These are phyloP conservation scores for Kodamaea kaohsiungensis DNA, from an alignment of 805 yeast genomes.

Conservation along the genomic window DNA sequence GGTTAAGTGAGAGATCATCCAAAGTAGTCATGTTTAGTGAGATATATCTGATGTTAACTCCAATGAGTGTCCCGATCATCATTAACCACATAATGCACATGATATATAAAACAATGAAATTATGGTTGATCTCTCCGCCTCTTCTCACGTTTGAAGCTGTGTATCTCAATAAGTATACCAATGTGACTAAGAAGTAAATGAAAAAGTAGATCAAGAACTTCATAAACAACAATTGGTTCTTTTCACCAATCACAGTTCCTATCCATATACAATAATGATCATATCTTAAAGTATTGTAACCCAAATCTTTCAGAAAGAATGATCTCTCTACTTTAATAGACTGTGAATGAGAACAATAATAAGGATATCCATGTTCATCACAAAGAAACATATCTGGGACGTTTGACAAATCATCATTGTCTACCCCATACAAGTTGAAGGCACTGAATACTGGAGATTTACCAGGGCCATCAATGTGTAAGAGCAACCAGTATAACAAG, in stretches of 20 bases:
- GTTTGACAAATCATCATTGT: slow-evolving; percentile 21
- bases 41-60: slow-evolving; percentile 48
- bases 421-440: slow-evolving; percentile 26
- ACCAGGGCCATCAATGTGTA: slow-evolving; percentile 62
- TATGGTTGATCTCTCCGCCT: slow-evolving; percentile 38
- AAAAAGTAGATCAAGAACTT: slow-evolving; percentile 47
- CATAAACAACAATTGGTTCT: slow-evolving; percentile 61
- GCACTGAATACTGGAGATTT: slow-evolving; percentile 36
- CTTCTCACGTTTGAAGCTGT: slow-evolving; percentile 22
- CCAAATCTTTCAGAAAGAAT: slow-evolving; percentile 63
- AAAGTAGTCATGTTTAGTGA: slow-evolving; percentile 54
- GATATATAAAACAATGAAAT: slow-evolving; percentile 50
- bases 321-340: slow-evolving; percentile 66
- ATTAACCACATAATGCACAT: slow-evolving; percentile 46
- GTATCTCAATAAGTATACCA: slow-evolving; percentile 27
- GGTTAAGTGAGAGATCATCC: slow-evolving; percentile 49
- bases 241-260: slow-evolving; percentile 68
- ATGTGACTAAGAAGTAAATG: slow-evolving; percentile 31
- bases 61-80: slow-evolving; percentile 44
- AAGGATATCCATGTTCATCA: slow-evolving; percentile 72
- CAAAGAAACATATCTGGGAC: slow-evolving; percentile 67
- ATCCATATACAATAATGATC: slow-evolving; percentile 87
- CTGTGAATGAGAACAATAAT: slow-evolving; percentile 70
- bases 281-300: slow-evolving; percentile 65
- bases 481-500: slow-evolving; percentile 44